Conservation (phyloP, 345 rosid genomes). For the Laguncularia racemosa region DNA sequence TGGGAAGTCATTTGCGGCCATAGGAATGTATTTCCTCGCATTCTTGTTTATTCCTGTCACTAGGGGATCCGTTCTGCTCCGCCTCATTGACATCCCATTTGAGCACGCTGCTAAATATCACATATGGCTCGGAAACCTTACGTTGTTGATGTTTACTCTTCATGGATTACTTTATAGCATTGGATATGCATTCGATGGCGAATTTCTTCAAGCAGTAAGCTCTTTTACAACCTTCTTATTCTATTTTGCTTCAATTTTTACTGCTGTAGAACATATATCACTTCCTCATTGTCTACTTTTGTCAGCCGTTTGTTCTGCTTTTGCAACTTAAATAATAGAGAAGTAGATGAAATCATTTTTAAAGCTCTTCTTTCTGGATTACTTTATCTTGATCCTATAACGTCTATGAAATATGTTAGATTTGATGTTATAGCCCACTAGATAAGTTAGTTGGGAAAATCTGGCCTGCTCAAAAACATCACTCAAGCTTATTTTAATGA, state of each 20-base stretch:
- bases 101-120: conserved; percentile 26
- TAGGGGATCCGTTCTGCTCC: conserved; percentile 19
- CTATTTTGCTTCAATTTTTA: neutral
- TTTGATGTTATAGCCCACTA: no score
- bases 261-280: neutral
- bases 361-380: no score
- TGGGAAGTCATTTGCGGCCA: conserved; percentile 13
- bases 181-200: conserved; percentile 47
- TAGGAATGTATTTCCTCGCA: conserved; percentile 13
- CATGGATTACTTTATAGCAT: conserved; percentile 16
- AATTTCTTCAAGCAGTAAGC: conserved; percentile 48
- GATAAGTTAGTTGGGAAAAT: no score
- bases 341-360: no score
- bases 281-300: no score
- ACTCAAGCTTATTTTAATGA: no score
- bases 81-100: conserved; percentile 16
- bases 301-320: no score
- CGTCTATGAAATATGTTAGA: no score
- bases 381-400: no score
- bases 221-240: neutral
- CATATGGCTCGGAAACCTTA: conserved; percentile 18
- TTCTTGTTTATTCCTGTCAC: conserved; percentile 21
- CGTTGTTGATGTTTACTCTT: conserved; percentile 12
- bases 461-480: no score
- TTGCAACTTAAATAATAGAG: no score